Conservation (phyloP, 371 early-diverging fungal genomes). For the Mycotypha africana region DNA sequence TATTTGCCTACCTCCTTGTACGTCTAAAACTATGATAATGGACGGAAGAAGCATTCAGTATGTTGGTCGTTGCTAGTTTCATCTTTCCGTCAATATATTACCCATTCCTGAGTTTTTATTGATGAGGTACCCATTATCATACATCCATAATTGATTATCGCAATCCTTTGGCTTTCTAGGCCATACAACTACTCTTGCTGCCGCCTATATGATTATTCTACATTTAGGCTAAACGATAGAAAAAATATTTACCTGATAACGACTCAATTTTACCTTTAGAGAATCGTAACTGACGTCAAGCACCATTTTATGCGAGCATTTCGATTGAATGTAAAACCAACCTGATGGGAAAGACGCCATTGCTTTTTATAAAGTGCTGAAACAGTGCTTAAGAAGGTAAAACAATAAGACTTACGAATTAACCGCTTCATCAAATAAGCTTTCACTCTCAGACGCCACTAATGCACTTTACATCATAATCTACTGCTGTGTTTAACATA, state of each 20-base stretch:
- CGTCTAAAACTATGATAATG: slow-evolving; percentile 30
- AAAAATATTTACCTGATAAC: background rate
- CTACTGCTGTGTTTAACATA: too few species aligned
- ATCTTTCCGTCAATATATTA: too few species aligned
- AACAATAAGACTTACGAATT: too few species aligned
- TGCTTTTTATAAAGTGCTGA: too few species aligned
- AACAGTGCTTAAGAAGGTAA: too few species aligned
- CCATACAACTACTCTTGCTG: slow-evolving; percentile 35
- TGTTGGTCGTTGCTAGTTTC: too few species aligned
- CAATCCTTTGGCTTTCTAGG: slow-evolving; percentile 30
- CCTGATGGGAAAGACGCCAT: slow-evolving; percentile 42
- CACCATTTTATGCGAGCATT: slow-evolving; percentile 37
- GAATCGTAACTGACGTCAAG: slow-evolving; percentile 40
- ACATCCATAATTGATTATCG: slow-evolving; percentile 32
- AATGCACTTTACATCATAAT: too few species aligned
- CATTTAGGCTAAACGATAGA: too few species aligned
- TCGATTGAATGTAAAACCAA: slow-evolving; percentile 46
- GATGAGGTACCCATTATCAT: slow-evolving; percentile 16
- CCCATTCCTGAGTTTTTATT: slow-evolving; percentile 26
- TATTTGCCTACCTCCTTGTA: slow-evolving; percentile 30
- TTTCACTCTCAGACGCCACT: too few species aligned
- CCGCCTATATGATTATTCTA: slow-evolving; percentile 27
- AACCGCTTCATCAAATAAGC: too few species aligned
- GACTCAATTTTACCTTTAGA: slow-evolving; percentile 24
- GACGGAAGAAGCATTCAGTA: too few species aligned